Base-by-base conservation (phyloP, 257 asterid species). In the Solanum chaucha region DNA sequence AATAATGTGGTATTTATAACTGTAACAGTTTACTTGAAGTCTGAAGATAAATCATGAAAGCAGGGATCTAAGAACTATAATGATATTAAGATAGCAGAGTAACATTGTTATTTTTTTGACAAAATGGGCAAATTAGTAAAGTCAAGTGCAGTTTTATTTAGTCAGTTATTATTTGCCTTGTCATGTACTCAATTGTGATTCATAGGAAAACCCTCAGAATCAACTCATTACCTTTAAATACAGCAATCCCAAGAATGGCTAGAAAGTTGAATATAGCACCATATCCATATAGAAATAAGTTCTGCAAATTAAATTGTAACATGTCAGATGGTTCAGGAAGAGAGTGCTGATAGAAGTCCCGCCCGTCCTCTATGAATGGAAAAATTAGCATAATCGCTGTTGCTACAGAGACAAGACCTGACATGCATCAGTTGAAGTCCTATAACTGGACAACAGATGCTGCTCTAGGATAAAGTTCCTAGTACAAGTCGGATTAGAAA, bases 261-360 rank as follows among this genome's bases (percentile, higher is more conserved):
- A 97, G 95, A 85, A 97, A 94, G 92, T 97, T 97, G 96, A 96
- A 97, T 87, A 97, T 92, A 40, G 99, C 99, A 87, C 99, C 99
- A 90, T 97, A 97, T 67, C 99, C 99, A 77, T 97, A 97, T 40
- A 97, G 91, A 90, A 97, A 97, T 73, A 97, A 92, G 93, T 97
- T 97, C 99, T 97, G 98, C 93, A 91, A 28, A 80, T 73, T 19
- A 81, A 48, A 81, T 26, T 28, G 85, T 10, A 81, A 81, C 19
- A 48, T 28, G 41, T 81, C 85, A 81, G 68, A 81, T 81, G 85
- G 85, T 30, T 81, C 85, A 30, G 30, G 7, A 81, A 81, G 28
- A 81, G 85, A 19, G 44, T 51, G 35, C 85, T 48, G 44, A 81
- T 48, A 10, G 68, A 81, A 81, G 41, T 51, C 28, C 32, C 68